Conservation (phyloP, 306 rosid genomes). For the Cucumis melo region DNA sequence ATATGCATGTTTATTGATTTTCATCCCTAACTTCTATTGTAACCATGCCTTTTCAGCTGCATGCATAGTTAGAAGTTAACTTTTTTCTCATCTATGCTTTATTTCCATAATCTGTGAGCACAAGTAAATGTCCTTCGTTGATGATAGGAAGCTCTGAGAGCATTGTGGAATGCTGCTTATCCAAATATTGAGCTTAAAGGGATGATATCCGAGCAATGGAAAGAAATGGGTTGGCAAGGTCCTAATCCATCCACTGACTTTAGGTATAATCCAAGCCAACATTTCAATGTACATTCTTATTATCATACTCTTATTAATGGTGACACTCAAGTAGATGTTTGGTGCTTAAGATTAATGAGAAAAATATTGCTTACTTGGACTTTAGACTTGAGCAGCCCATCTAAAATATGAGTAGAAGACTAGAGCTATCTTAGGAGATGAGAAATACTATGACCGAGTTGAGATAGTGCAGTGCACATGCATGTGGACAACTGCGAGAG, state of each 20-base stretch:
- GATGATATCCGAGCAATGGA: constrained; percentile 88
- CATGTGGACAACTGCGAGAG: neutral
- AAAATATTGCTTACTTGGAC: neutral
- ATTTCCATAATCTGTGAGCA: neutral
- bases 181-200: constrained; percentile 58
- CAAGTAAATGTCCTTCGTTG: constrained; percentile 1
- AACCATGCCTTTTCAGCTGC: neutral
- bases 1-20: neutral
- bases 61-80: neutral
- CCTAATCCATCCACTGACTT: constrained; percentile 95
- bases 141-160: constrained; percentile 62
- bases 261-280: constrained; percentile 29
- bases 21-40: neutral
- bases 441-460: neutral
- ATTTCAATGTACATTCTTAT: neutral
- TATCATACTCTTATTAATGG: neutral
- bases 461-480: neutral
- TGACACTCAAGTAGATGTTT: neutral
- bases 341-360: neutral
- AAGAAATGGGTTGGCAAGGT: constrained; percentile 99
- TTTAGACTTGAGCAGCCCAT: neutral
- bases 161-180: constrained; percentile 69
- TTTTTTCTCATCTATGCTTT: neutral
- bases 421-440: neutral
- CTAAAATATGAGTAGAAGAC: neutral